Evolutionary conservation across 202 grass and related monocot genomes (phyloP), one percentile per base, ranked within the genome.

Genomic region (Panicum hallii): DNA sequence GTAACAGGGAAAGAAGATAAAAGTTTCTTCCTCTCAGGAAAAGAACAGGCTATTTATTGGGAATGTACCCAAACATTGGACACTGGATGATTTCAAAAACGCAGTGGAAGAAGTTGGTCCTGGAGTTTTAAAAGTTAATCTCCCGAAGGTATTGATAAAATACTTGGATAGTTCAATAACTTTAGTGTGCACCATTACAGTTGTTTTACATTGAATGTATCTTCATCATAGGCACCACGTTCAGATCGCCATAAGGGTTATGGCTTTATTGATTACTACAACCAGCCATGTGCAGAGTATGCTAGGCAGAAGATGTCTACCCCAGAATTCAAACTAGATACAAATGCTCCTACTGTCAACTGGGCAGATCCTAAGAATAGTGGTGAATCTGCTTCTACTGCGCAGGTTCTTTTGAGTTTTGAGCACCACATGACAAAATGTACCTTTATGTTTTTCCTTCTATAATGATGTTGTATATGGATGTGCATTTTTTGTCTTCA

Each of bases 231-330:
- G 91, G 97, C 83, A 85, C 68, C 89, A 65, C 66, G n/a, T 69
- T 85, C 90, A 45, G 76, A 87, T 52, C 79, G 88, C 74, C 95
- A 93, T 42, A 86, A 87, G 61, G 91, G 97, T 69, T 99, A 89
- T 85, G 88, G 90, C 49, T 99, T 99, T 67, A 78, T 94, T 64
- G 97, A 96, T 72, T 96, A 96, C 82, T 94, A 99, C 76, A 99
- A 99, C 65, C 94, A 94, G 84, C 86, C 91, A 78, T 99, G 97
- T 61, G 90, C 97, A 46, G 97, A 99, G 74, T 96, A 94, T 90
- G 87, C 93, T 52, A 91, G 85, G 78, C 84, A 92, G 62, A 94
- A 92, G 77, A 95, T 99, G 88, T 94, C 93, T n/a, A 80, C 74
- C 48, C 77, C 93, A 86, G 88, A 91, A 75, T 99, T 99, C 64